phyloP scores from a whole-genome alignment of 768 basidiomycete species.

The Auriscalpium orientale region DNA sequence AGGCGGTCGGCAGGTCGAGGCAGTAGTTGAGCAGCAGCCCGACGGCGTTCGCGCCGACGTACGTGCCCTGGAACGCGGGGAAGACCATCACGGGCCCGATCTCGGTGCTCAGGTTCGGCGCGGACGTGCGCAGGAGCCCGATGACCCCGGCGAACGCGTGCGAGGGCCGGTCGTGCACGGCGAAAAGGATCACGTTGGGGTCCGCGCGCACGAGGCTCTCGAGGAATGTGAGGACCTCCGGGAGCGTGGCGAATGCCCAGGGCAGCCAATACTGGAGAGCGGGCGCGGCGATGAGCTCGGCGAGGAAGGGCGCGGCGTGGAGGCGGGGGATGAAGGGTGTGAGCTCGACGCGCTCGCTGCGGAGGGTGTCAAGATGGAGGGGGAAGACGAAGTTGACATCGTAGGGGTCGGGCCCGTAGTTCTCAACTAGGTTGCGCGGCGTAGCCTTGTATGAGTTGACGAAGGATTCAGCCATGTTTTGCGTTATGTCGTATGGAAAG shows the following conservation, averaged over 20 bases:
- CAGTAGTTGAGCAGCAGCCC: constrained; percentile 34
- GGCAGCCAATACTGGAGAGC: constrained; percentile 28
- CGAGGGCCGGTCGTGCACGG: constrained; percentile 33
- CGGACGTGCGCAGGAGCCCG: constrained; percentile 21
- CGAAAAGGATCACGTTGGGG: constrained; percentile 24
- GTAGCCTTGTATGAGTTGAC: too few species aligned
- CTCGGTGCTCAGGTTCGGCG: not conserved
- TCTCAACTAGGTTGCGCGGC: not conserved
- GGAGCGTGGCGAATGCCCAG: constrained; percentile 15
- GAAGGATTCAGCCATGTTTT: too few species aligned
- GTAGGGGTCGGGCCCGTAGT: constrained; percentile 24
- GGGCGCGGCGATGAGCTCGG: constrained; percentile 17
- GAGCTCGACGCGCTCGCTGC: constrained; percentile 31
- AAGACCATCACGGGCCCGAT: constrained; percentile 9
- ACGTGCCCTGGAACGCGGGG: constrained; percentile 6
- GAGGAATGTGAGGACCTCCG: constrained; percentile 16
- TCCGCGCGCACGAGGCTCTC: constrained; percentile 15
- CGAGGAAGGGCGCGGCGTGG: constrained; percentile 26
- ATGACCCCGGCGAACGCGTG: constrained; percentile 32
- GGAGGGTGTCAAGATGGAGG: constrained; percentile 23
- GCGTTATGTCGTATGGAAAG: too few species aligned
- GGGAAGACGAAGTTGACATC: constrained; percentile 34
- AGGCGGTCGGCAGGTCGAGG: constrained; percentile 18
- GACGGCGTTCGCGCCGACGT: constrained; percentile 21
- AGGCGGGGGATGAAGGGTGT: constrained; percentile 31